Evolutionary conservation across 2,329 filamentous ascomycete genomes (phyloP).

Genomic region (Epichloe scottii): DNA sequence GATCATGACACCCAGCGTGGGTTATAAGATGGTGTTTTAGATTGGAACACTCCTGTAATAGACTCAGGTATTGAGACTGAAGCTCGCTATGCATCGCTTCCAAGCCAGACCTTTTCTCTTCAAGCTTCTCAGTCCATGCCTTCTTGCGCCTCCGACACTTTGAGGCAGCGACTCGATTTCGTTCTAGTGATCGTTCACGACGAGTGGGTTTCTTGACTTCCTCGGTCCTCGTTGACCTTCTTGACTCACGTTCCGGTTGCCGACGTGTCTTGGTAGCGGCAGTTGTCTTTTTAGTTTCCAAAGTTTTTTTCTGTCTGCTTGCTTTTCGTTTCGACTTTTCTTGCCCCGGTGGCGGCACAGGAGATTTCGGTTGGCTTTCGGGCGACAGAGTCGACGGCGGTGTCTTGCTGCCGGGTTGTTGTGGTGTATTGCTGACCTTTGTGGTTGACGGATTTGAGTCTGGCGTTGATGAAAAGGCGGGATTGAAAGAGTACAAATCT

Average conservation of each 20-base stretch:
- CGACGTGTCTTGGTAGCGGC: not conserved
- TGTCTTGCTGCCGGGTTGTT: not conserved
- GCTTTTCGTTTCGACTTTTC: not conserved
- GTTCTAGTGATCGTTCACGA: conserved; percentile 48
- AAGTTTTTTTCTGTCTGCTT: not conserved
- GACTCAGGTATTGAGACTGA: conserved; percentile 27
- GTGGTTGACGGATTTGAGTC: not conserved
- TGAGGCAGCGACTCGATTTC: conserved; percentile 60
- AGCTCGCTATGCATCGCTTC: conserved; percentile 32
- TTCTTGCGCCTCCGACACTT: conserved; percentile 62
- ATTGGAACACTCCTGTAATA: conserved; percentile 31
- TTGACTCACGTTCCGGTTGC: conserved; percentile 1
- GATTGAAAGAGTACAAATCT: not conserved
- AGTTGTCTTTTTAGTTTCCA: not conserved
- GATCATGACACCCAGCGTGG: conserved; percentile 39
- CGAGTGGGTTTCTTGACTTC: conserved; percentile 12
- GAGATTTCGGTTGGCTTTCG: not conserved
- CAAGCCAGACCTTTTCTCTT: conserved; percentile 30
- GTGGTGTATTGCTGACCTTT: not conserved
- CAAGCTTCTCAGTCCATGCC: conserved; percentile 36
- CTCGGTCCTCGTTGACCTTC: not conserved
- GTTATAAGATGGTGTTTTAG: conserved; percentile 40
- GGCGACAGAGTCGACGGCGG: not conserved
- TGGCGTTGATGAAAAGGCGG: not conserved
- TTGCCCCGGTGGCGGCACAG: not conserved